Conservation (phyloP, 768 basidiomycete genomes). For the Phlebiopsis flavidoalba region DNA sequence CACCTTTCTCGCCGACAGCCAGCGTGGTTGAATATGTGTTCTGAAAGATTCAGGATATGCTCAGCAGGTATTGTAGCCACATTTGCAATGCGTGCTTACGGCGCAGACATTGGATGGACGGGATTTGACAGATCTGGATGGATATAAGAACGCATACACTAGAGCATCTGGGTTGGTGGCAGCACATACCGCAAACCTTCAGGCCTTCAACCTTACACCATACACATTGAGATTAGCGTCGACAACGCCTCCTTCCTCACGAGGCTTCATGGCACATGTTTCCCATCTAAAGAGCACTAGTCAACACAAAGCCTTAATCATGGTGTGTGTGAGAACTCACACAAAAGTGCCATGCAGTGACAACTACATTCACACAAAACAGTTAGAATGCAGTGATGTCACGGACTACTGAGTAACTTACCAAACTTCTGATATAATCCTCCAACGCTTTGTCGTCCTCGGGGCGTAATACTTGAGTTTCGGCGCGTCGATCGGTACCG, state of each 20-base stretch:
- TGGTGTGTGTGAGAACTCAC: conserved; percentile 14
- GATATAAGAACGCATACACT: neutral
- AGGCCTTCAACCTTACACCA: conserved; percentile 47
- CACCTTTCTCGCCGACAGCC: conserved; percentile 12
- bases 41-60: neutral
- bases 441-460: conserved; percentile 32
- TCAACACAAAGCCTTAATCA: neutral
- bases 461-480: conserved; percentile 26
- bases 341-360: conserved; percentile 30
- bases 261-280: conserved; percentile 67
- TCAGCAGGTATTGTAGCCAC: neutral
- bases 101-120: conserved; percentile 33
- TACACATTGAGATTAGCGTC: conserved; percentile 59
- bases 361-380: conserved; percentile 15
- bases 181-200: conserved; percentile 29
- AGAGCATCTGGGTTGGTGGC: neutral
- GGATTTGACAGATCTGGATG: conserved; percentile 40
- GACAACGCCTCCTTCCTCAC: conserved; percentile 56
- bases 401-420: conserved; percentile 5
- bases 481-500: conserved; percentile 23
- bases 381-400: neutral
- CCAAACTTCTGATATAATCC: conserved; percentile 20
- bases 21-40: conserved; percentile 13
- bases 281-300: conserved; percentile 38
- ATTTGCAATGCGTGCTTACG: conserved; percentile 13